Evolutionary conservation across 2,329 filamentous ascomycete species (phyloP), one percentile per base, ranked within the genome.

Genomic region (Conoideocrella luteorostrata): DNA sequence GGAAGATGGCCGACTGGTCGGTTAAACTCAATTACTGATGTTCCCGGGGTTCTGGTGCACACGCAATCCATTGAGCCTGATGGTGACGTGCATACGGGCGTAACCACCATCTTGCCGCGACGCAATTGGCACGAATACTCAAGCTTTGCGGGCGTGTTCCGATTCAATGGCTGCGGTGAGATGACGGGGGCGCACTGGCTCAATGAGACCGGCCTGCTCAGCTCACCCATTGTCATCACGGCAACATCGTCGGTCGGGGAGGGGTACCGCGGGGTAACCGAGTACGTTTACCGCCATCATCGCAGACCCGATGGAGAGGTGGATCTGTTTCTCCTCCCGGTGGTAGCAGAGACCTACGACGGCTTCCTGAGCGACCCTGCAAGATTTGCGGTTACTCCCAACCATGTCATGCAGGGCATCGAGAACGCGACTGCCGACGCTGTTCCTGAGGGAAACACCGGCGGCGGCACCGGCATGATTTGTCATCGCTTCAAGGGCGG

Each of bases 381-480:
- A 20, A 69, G 70, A 15, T 78, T 82, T 43, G 68, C 70, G 1
- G 68, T 84, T 3, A 73, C 66, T 20, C 65, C 76, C 0, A 61
- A 72, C 43, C 72, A 81, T 48, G 62, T 83, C 26, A 64, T 77
- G 22, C 56, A 65, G 4, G 75, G 77, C 1, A 75, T 84, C 41
- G 65, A 70, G 24, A 65, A 57, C 7, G 78, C 75, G 1, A 65
- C 63, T 3, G 63, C 66, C 7, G 75, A 69, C 2, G 60, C 65
- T 1, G 78, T 85, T 1, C 60, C 62, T 2, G 81, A 86, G 59
- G 82, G 82, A 0, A 79, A 77, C 51, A 72, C 72, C 2, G 82
- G 82, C 3, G 82, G 82, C 15, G 82, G 82, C n/a, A 80, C 80
- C 0, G 80, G 80, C 12, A 84, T 84, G 78, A 70, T 78, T 29